Evolutionary conservation across 1,284 basidiomycete species (phyloP).

Genomic region (Ustilago loliicola): DNA sequence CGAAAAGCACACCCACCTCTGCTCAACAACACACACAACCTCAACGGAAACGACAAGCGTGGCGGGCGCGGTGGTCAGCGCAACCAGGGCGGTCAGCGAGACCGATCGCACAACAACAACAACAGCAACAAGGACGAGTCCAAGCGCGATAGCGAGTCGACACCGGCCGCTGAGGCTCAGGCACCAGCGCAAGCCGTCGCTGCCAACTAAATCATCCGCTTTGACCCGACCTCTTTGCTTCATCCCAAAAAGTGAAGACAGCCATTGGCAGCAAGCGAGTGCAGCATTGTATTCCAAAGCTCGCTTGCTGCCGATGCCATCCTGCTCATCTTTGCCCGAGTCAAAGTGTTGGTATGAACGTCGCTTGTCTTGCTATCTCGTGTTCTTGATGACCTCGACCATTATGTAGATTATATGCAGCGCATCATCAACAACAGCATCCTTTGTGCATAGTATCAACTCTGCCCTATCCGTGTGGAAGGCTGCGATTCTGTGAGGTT

Average conservation of each 20-base stretch:
- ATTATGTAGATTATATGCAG: conserved; percentile 39
- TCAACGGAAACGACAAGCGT: conserved; percentile 56
- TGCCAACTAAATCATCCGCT: conserved; percentile 28
- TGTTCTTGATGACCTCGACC: conserved; percentile 29
- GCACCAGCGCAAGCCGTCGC: conserved; percentile 44
- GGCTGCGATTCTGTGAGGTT: background rate
- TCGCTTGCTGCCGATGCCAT: conserved; percentile 1
- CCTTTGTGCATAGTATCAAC: conserved; percentile 16
- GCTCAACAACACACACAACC: conserved; percentile 53
- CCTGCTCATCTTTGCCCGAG: background rate
- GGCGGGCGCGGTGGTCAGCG: conserved; percentile 60
- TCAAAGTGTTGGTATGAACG: background rate
- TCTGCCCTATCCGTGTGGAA: background rate
- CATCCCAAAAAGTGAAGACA: conserved; percentile 24
- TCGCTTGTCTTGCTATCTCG: conserved; percentile 7
- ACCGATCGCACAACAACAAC: conserved; percentile 39
- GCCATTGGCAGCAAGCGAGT: conserved; percentile 5
- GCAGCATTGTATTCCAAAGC: conserved; percentile 16
- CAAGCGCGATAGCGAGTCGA: conserved; percentile 43
- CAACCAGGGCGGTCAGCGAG: conserved; percentile 49
- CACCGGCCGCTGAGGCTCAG: conserved; percentile 35
- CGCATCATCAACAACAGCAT: conserved; percentile 27
- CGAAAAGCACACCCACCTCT: conserved; percentile 71
- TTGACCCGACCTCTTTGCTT: background rate
- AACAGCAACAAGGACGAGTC: conserved; percentile 21